Evolutionary conservation across 2,329 filamentous ascomycete genomes (phyloP).

Genomic region (Alternaria angustiovoidea): DNA sequence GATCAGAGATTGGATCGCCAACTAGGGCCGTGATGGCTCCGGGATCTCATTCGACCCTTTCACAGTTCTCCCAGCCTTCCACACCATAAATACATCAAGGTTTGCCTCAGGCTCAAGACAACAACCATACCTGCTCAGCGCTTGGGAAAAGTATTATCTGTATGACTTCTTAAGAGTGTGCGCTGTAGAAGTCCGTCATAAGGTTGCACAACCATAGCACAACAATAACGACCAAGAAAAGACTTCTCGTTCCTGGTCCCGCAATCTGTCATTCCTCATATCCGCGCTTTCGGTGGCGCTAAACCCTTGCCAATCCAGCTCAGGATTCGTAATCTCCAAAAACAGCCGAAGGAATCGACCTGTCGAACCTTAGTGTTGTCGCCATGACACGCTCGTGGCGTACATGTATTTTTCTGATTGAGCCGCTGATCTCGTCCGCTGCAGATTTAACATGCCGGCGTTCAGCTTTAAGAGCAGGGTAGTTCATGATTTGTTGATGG

Average conservation of each 20-base stretch:
- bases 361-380: slow-evolving; percentile 13
- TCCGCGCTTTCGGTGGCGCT: slow-evolving; percentile 12
- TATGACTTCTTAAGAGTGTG: neutral
- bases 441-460: slow-evolving; percentile 1
- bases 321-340: slow-evolving; percentile 21
- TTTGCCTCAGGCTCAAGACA: neutral
- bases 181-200: neutral
- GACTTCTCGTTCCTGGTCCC: neutral
- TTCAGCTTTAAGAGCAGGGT: slow-evolving; percentile 8
- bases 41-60: slow-evolving; percentile 3
- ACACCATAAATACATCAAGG: neutral
- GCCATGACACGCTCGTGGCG: slow-evolving; percentile 9
- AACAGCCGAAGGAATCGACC: slow-evolving; percentile 8
- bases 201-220: slow-evolving; percentile 5
- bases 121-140: neutral
- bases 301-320: slow-evolving; percentile 5
- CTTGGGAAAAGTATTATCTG: neutral
- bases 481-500: slow-evolving; percentile 6
- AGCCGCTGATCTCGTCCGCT: slow-evolving; percentile 8
- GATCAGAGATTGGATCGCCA: slow-evolving; percentile 24
- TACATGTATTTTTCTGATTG: slow-evolving; percentile 9
- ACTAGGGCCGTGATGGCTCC: slow-evolving; percentile 14
- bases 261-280: slow-evolving; percentile 4
- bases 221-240: neutral
- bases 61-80: slow-evolving; percentile 12